These are phyloP conservation scores for Lipomyces oligophaga DNA, from an alignment of 805 yeast genomes.

Conservation along the genomic window DNA sequence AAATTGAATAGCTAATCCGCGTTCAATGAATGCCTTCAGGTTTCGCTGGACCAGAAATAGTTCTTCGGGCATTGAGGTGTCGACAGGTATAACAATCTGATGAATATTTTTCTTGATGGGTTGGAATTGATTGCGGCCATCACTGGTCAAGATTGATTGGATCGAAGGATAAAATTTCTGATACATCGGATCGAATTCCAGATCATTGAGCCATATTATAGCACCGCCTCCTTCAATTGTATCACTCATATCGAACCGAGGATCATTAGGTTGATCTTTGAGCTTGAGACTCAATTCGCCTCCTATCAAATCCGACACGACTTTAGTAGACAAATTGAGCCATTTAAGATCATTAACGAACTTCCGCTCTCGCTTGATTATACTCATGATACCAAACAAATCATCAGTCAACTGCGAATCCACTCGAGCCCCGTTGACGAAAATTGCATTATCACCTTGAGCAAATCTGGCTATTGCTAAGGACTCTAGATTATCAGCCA, in stretches of 20 bases:
- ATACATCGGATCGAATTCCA: slow-evolving; percentile 59
- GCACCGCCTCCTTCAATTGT: slow-evolving; percentile 33
- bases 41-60: slow-evolving; percentile 46
- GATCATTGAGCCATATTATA: slow-evolving; percentile 71
- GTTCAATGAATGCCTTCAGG: slow-evolving; percentile 36
- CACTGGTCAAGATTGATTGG: slow-evolving; percentile 45
- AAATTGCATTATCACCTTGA: slow-evolving; percentile 42
- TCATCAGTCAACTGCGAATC: slow-evolving; percentile 41
- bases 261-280: slow-evolving; percentile 12
- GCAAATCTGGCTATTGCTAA: slow-evolving; percentile 16
- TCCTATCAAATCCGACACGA: slow-evolving; percentile 40
- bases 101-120: slow-evolving; percentile 68
- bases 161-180: slow-evolving; percentile 45
- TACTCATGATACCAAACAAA: slow-evolving; percentile 36
- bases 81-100: slow-evolving; percentile 65
- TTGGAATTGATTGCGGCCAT: slow-evolving; percentile 62
- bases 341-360: slow-evolving; percentile 33
- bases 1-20: slow-evolving; percentile 69
- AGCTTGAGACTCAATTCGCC: slow-evolving; percentile 26
- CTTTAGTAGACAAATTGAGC: slow-evolving; percentile 38
- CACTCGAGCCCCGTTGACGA: slow-evolving; percentile 60
- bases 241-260: slow-evolving; percentile 38
- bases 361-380: slow-evolving; percentile 41
- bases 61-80: slow-evolving; percentile 53
- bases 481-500: slow-evolving; percentile 25